Evolutionary conservation across 345 rosid species (phyloP).

Genomic region (Geranium brycei): DNA sequence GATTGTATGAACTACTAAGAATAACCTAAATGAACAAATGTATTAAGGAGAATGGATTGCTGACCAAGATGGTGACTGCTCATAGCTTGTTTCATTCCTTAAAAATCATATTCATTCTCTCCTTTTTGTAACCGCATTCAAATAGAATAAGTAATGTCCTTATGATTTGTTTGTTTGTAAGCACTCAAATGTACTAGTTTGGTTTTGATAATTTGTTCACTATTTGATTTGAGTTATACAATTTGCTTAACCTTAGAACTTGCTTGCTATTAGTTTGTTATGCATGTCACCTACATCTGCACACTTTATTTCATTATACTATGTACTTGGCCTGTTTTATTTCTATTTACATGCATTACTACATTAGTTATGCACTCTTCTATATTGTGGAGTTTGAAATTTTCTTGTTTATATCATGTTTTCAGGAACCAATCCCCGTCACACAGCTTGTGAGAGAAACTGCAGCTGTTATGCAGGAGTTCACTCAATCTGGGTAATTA

Average conservation of each 20-base stretch:
- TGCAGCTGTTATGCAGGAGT: conserved; percentile 98
- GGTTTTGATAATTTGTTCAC: too few relatives aligned
- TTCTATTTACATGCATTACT: not conserved
- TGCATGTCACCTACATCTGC: too few relatives aligned
- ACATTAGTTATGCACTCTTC: not conserved
- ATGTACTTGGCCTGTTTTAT: not conserved
- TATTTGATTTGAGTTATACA: too few relatives aligned
- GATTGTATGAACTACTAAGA: not conserved
- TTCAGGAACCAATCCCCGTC: conserved; percentile 93
- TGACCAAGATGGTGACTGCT: not conserved
- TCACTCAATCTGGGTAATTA: conserved; percentile 85
- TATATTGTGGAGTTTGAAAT: not conserved
- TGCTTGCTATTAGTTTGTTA: too few relatives aligned
- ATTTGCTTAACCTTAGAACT: too few relatives aligned
- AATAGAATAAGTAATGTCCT: too few relatives aligned
- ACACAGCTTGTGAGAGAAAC: conserved; percentile 96
- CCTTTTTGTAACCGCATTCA: too few relatives aligned
- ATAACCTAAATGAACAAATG: not conserved
- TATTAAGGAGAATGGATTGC: not conserved
- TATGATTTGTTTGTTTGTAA: too few relatives aligned
- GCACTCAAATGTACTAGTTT: too few relatives aligned
- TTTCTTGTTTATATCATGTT: not conserved
- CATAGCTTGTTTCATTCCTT: not conserved
- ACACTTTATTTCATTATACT: too few relatives aligned
- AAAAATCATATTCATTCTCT: not conserved